phyloP scores from a whole-genome alignment of 1,139 yeast species.

The Sugiyamaella japonica region DNA sequence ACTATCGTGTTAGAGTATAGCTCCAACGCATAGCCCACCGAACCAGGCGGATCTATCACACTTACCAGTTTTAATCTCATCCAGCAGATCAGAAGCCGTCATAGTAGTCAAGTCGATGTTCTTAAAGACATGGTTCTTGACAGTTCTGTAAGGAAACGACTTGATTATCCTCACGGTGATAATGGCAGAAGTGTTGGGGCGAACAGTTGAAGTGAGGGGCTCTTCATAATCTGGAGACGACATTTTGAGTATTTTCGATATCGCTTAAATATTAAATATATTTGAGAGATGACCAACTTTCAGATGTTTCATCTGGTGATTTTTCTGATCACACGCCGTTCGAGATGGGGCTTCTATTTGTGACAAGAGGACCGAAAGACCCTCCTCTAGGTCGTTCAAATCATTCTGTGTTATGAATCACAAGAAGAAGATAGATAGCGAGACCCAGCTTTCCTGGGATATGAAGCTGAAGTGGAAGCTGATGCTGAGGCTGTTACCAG shows the following conservation, averaged over 20 bases:
- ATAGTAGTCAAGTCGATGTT: conserved; percentile 70
- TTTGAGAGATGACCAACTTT: not conserved
- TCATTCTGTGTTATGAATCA: too few relatives aligned
- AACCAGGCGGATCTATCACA: not conserved
- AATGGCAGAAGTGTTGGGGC: conserved; percentile 66
- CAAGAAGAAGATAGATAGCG: too few relatives aligned
- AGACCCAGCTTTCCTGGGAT: too few relatives aligned
- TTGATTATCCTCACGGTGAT: conserved; percentile 83
- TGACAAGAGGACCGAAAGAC: not conserved
- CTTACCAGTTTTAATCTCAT: conserved; percentile 36
- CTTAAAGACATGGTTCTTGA: conserved; percentile 72
- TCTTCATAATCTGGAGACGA: conserved; percentile 44
- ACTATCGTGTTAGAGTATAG: conserved; percentile 30
- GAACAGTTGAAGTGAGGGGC: conserved; percentile 65
- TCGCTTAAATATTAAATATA: too few relatives aligned
- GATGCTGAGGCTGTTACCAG: too few relatives aligned
- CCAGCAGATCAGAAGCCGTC: conserved; percentile 64
- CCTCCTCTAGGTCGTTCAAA: too few relatives aligned
- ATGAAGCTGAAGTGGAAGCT: too few relatives aligned
- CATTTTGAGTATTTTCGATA: not conserved
- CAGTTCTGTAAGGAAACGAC: conserved; percentile 90
- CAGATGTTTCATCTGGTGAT: not conserved
- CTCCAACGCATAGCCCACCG: not conserved
- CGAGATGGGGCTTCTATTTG: not conserved
- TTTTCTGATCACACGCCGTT: conserved; percentile 5